These are phyloP conservation scores for Sclerotinia glacialis DNA, from an alignment of 2,329 filamentous ascomycete genomes.

Conservation along the genomic window DNA sequence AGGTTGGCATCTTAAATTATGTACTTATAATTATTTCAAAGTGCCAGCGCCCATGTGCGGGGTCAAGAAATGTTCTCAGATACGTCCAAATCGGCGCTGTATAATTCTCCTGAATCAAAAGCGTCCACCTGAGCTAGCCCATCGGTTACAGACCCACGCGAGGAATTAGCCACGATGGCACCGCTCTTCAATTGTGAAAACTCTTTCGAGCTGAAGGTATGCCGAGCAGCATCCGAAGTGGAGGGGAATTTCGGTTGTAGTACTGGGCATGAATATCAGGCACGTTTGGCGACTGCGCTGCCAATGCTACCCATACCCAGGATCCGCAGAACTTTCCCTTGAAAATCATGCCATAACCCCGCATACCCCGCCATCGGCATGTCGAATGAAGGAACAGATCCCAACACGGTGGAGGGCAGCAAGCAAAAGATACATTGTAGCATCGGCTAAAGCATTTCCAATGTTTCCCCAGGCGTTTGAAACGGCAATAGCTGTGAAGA, in stretches of 20 bases:
- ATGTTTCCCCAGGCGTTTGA: conserved; percentile 75
- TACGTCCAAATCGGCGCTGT: conserved; percentile 71
- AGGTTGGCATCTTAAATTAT: not conserved
- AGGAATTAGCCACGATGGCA: conserved; percentile 77
- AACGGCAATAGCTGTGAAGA: conserved; percentile 56
- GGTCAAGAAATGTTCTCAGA: conserved; percentile 74
- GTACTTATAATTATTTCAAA: conserved; percentile 45
- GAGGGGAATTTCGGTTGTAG: conserved; percentile 65
- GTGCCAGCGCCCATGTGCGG: conserved; percentile 85
- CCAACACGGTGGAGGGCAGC: conserved; percentile 74
- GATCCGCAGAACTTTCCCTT: conserved; percentile 74
- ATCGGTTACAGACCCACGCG: conserved; percentile 75
- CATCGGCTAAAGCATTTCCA: conserved; percentile 77
- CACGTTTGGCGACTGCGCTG: conserved; percentile 68
- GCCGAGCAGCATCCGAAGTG: conserved; percentile 64
- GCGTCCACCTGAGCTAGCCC: conserved; percentile 73
- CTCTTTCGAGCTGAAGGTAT: conserved; percentile 67
- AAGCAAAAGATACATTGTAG: conserved; percentile 74
- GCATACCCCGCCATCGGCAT: conserved; percentile 58
- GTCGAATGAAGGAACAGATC: conserved; percentile 53
- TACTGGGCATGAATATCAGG: conserved; percentile 75
- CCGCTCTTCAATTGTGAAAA: conserved; percentile 75
- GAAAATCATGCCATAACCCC: conserved; percentile 63
- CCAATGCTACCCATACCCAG: conserved; percentile 85
- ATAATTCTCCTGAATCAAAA: conserved; percentile 64